Conservation (phyloP, 148 eudicot genomes). For the Bassia scoparia region DNA sequence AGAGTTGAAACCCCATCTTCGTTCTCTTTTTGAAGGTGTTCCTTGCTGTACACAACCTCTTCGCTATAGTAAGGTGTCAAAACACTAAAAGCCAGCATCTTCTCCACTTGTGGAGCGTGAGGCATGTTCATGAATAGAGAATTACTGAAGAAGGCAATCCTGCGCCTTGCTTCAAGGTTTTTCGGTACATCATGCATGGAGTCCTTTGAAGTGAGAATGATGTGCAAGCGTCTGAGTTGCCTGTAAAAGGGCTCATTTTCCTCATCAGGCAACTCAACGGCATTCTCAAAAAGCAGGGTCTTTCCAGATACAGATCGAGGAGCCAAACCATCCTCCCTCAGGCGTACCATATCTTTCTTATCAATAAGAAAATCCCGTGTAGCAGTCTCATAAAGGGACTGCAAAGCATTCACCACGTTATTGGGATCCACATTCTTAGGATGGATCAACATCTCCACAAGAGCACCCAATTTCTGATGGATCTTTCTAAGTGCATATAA, state of each 20-base stretch:
- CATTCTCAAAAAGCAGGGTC: slow-evolving; percentile 67
- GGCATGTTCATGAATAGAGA: slow-evolving; percentile 99
- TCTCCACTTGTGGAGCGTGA: slow-evolving; percentile 95
- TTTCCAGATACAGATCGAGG: slow-evolving; percentile 42
- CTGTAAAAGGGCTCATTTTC: slow-evolving; percentile 65
- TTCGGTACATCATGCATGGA: slow-evolving; percentile 78
- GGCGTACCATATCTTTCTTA: slow-evolving; percentile 43
- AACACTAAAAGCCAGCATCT: slow-evolving; percentile 89
- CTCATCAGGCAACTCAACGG: slow-evolving; percentile 56
- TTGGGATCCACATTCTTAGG: slow-evolving; percentile 44
- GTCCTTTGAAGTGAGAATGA: slow-evolving; percentile 74
- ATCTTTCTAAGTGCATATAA: slow-evolving; percentile 59
- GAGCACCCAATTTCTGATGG: slow-evolving; percentile 59
- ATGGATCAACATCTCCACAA: slow-evolving; percentile 45
- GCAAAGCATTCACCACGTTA: slow-evolving; percentile 74
- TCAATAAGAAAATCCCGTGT: slow-evolving; percentile 67
- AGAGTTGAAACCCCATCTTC: slow-evolving; percentile 93
- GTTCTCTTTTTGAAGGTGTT: slow-evolving; percentile 75
- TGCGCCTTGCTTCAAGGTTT: slow-evolving; percentile 87
- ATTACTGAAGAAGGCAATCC: slow-evolving; percentile 92
- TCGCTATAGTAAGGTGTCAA: slow-evolving; percentile 94
- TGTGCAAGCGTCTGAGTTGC: slow-evolving; percentile 73
- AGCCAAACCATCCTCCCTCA: slow-evolving; percentile 83
- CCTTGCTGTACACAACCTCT: slow-evolving; percentile 76
- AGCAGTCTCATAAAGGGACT: slow-evolving; percentile 73